Evolutionary conservation across 2,329 filamentous ascomycete species (phyloP), one percentile per base, ranked within the genome.

Genomic region (Rhinocladiella similis): DNA sequence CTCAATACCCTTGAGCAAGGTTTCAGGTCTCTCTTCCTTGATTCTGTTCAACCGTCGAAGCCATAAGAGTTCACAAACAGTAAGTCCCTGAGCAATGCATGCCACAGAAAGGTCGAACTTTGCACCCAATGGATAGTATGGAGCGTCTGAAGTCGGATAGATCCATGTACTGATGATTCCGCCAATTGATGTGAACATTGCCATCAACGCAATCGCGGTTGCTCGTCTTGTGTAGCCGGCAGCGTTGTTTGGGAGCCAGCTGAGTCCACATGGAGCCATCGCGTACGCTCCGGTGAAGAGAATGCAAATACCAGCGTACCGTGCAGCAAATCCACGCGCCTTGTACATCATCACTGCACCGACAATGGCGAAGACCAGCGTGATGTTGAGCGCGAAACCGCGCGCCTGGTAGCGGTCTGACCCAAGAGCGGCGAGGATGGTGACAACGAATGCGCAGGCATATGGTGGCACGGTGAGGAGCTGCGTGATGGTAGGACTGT

Each of bases 381-480:
- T 83, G 0, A 75, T 79, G 14, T 83, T 80, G 65, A 89, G 83
- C 67, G 88, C 89, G 1, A 84, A 74, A 0, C 84, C 84, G 13
- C 86, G 80, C 13, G 78, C 76, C 0, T 77, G 75, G 0, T 78
- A 73, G 10, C 75, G 77, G 61, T 90, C 86, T 0, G 85, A 85
- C 0, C 83, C 69, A 16, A 84, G 70, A 0, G 87, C 86, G 2
- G 84, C 76, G 0, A 71, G 64, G 3, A 88, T 65, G 0, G 85
- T 88, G 0, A 84, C 77, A 5, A 82, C 52, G 50, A 85, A 86
- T 0, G 83, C 84, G 10, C 86, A 76, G 0, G 84, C 88, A 65
- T 93, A 93, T 0, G 89, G 88, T 0, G 89, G 88, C 0, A 91
- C 88, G 9, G 82, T 85, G 46, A 92, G 79, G 2, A 93, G 77